These are phyloP conservation scores for Neonectria magnoliae DNA, from an alignment of 2,329 filamentous ascomycete genomes.

Conservation along the genomic window DNA sequence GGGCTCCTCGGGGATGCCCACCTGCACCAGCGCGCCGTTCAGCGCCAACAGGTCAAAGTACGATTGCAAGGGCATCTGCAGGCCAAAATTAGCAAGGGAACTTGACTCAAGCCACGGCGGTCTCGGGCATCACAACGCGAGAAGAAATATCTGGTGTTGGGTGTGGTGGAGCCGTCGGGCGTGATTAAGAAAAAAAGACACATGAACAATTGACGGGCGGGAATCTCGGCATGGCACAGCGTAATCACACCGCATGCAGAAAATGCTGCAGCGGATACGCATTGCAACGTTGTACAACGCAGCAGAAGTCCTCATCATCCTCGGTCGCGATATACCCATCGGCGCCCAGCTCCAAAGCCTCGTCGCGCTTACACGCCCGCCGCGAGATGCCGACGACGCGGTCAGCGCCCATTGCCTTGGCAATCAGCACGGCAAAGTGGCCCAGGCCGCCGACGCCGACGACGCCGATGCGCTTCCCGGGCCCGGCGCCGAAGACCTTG, in stretches of 20 bases:
- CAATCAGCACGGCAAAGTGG: slow-evolving; percentile 73
- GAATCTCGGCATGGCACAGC: background rate
- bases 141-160: background rate
- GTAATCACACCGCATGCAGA: background rate
- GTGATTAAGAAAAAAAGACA: background rate
- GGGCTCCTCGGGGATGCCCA: slow-evolving; percentile 62
- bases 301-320: slow-evolving; percentile 51
- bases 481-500: slow-evolving; percentile 75
- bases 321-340: slow-evolving; percentile 65
- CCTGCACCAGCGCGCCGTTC: slow-evolving; percentile 68
- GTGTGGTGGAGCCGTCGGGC: background rate
- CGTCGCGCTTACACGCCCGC: slow-evolving; percentile 63
- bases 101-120: background rate
- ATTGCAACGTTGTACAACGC: slow-evolving; percentile 4
- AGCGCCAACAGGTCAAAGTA: slow-evolving; percentile 52
- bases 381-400: slow-evolving; percentile 68
- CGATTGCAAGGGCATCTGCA: slow-evolving; percentile 33
- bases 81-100: background rate
- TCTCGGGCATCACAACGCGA: background rate
- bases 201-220: background rate
- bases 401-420: slow-evolving; percentile 67
- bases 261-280: background rate
- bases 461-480: slow-evolving; percentile 78
- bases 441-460: slow-evolving; percentile 77
- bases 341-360: slow-evolving; percentile 64